Evolutionary conservation across 139 green algal species (phyloP), one percentile per base, ranked within the genome.

Genomic region (Tetratostichococcus sp.): DNA sequence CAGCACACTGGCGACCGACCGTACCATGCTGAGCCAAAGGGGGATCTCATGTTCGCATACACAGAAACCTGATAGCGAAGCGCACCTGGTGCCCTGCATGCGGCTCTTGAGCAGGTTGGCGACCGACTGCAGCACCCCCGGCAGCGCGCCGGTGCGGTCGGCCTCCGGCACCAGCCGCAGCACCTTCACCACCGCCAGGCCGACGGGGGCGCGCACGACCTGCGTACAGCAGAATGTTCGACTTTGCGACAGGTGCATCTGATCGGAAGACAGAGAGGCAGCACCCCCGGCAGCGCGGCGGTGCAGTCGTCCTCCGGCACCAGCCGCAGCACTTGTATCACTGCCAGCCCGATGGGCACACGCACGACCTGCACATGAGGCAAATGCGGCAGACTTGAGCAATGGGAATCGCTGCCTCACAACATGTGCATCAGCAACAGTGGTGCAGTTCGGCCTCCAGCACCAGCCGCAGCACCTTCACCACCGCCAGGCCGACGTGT

Each of bases 121-220:
- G 11, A 95, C 87, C 23, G 65, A 79, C 77, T 92, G 85, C 59
- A 97, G 86, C 35, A 79, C 80, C 28, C 82, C 80, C 0, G 92
- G 90, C 75, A 97, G 89, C 76, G 91, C 84, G 4, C 65, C 43
- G 0, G 77, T 71, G 78, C 89, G 84, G 23, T 80, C 85, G 32
- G 79, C 81, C n/a, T 73, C 43, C 8, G 93, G 93, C 74, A 97
- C 86, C 70, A 93, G 82, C 75, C 84, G 84, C 35, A 96, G 79
- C 50, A 97, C 79, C 82, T 94, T 94, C 30, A 95, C 88, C 11
- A 97, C 43, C 26, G 92, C 93, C 65, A 95, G 72, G 1, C 89
- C 92, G 59, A 97, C 91, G 26, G 89, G 87, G 17, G 91, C 84
- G 0, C 91, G 75, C 32, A 91, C 86, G 1, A 67, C 81, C 72